phyloP scores from a whole-genome alignment of 2,329 filamentous ascomycete species.

The Corinectria fuckeliana region DNA sequence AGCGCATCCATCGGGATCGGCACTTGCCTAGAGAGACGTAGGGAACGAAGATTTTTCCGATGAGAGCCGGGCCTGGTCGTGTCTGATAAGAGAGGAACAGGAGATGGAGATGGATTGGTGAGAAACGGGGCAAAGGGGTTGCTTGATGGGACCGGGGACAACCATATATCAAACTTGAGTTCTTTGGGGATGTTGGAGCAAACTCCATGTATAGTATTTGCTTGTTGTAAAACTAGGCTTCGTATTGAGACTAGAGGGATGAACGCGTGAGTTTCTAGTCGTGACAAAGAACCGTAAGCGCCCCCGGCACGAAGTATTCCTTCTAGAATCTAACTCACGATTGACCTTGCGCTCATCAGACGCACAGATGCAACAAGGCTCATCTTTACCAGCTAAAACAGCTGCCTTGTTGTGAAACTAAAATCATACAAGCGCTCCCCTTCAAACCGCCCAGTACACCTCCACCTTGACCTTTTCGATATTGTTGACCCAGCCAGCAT shows the following conservation, averaged over 20 bases:
- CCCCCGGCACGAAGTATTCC: not conserved
- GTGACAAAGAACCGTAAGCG: not conserved
- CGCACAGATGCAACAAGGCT: not conserved
- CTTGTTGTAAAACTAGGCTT: not conserved
- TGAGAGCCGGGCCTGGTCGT: too few relatives aligned
- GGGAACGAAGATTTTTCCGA: not conserved
- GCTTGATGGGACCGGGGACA: not conserved
- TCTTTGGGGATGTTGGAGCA: not conserved
- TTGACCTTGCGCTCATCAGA: too few relatives aligned
- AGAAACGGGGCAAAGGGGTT: not conserved
- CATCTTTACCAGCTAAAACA: not conserved
- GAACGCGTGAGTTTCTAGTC: not conserved
- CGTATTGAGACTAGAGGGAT: not conserved
- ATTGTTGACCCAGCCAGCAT: constrained; percentile 59
- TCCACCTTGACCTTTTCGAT: constrained; percentile 59
- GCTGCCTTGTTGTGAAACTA: not conserved
- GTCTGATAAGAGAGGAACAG: not conserved
- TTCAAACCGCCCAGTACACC: constrained; percentile 63
- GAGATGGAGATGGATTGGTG: not conserved
- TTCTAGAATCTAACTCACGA: not conserved
- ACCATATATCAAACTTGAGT: not conserved
- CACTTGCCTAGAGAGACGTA: not conserved
- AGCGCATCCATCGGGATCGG: too few relatives aligned
- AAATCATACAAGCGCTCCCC: not conserved
- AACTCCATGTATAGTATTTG: not conserved